A percentile compares a stretch with the other conserved stretches of the same genome.
Evolutionary conservation across 2,329 filamentous ascomycete species (phyloP).

Genomic region (Westerdykella ornata): DNA sequence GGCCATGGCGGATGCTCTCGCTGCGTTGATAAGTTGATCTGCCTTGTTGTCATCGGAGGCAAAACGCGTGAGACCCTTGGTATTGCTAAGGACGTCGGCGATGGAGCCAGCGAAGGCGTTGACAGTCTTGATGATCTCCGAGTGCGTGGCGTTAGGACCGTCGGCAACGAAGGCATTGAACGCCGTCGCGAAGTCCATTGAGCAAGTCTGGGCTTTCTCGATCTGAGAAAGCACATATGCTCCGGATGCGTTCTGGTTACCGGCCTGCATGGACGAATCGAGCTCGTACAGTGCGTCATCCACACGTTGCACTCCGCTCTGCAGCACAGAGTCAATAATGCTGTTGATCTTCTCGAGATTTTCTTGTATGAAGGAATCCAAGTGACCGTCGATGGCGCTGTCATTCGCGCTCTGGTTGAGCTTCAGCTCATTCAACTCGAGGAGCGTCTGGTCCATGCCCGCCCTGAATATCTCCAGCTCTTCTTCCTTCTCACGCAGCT

Average conservation of each 20-base stretch:
- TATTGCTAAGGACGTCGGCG: conserved; percentile 90
- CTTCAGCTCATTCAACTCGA: conserved; percentile 86
- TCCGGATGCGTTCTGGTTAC: conserved; percentile 95
- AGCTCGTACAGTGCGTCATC: conserved; percentile 96
- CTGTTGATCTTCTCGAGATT: conserved; percentile 92
- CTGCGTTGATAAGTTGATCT: conserved; percentile 74
- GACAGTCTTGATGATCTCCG: conserved; percentile 87
- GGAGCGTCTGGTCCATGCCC: conserved; percentile 90
- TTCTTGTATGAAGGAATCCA: conserved; percentile 79
- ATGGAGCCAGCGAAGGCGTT: conserved; percentile 85
- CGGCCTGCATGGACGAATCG: conserved; percentile 95
- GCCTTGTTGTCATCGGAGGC: conserved; percentile 93
- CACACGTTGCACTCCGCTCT: conserved; percentile 85
- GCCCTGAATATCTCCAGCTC: conserved; percentile 98
- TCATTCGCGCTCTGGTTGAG: conserved; percentile 58
- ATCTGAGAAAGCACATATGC: conserved; percentile 94
- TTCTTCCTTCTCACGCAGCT: conserved; percentile 89
- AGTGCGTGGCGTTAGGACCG: conserved; percentile 81
- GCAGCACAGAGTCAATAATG: conserved; percentile 93
- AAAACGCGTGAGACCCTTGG: conserved; percentile 87
- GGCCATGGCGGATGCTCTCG: conserved; percentile 74
- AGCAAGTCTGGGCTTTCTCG: conserved; percentile 88
- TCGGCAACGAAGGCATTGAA: conserved; percentile 99
- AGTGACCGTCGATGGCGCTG: conserved; percentile 76
- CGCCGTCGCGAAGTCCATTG: conserved; percentile 93